These are phyloP conservation scores for Avena atlantica DNA, from an alignment of 176 grass and related monocot genomes.

Conservation along the genomic window DNA sequence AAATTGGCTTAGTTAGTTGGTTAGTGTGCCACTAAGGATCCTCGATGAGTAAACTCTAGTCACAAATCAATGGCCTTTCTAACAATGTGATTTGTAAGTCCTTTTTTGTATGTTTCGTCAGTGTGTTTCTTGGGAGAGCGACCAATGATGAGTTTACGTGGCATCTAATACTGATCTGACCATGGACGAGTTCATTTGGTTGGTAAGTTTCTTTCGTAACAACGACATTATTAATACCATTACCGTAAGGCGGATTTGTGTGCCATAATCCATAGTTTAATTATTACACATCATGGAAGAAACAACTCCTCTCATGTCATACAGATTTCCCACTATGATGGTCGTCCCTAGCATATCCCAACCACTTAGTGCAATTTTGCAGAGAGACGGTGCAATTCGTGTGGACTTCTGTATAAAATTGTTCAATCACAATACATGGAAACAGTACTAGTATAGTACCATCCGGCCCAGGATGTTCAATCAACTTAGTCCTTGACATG, in stretches of 20 bases:
- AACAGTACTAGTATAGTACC: too few species aligned
- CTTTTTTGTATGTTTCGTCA: neutral
- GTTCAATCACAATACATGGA: neutral
- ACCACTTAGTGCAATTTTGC: too few species aligned
- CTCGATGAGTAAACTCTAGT: neutral
- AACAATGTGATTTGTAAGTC: neutral
- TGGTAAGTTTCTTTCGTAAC: constrained; percentile 53
- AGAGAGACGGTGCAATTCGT: too few species aligned
- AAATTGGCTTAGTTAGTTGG: too few species aligned
- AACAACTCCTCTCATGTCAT: neutral
- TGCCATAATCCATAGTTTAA: neutral
- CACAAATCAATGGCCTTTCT: constrained; percentile 22
- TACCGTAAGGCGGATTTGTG: too few species aligned
- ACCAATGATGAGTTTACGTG: constrained; percentile 35
- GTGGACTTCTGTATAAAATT: neutral
- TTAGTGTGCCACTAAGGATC: neutral
- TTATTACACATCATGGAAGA: neutral
- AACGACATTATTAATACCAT: neutral
- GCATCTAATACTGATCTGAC: neutral
- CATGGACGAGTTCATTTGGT: neutral
- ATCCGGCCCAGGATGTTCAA: neutral
- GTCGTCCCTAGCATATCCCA: too few species aligned
- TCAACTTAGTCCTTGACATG: too few species aligned
- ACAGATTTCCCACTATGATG: too few species aligned
- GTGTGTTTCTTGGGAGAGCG: constrained; percentile 35